A percentile compares a stretch with the other conserved stretches of the same genome.
Evolutionary conservation across 2,329 filamentous ascomycete species (phyloP).

Genomic region (Ophiognomonia clavigignenti-juglandacearum): DNA sequence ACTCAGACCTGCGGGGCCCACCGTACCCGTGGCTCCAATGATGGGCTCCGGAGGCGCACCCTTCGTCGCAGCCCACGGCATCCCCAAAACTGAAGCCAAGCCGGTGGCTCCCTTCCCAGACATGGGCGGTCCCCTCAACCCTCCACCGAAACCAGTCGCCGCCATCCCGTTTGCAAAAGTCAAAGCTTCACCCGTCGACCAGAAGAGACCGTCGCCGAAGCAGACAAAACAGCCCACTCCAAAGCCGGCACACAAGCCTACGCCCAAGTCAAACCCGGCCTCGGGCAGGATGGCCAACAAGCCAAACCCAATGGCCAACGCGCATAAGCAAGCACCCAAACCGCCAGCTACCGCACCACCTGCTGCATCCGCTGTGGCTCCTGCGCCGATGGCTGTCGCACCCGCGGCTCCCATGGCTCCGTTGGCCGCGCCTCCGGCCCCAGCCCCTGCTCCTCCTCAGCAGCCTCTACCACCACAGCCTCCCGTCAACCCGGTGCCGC

Average conservation of each 20-base stretch:
- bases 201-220: slow-evolving; percentile 12
- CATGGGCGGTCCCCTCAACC: slow-evolving; percentile 9
- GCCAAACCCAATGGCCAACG: slow-evolving; percentile 13
- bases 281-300: slow-evolving; percentile 11
- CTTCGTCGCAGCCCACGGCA: slow-evolving; percentile 9
- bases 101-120: slow-evolving; percentile 16
- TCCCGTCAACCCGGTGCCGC: not conserved
- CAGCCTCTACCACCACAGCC: slow-evolving; percentile 1
- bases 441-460: not conserved
- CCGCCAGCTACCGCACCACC: slow-evolving; percentile 6
- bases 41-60: slow-evolving; percentile 11
- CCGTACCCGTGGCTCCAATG: slow-evolving; percentile 13
- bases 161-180: slow-evolving; percentile 7
- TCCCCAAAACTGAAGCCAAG: slow-evolving; percentile 8
- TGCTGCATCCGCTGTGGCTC: not conserved
- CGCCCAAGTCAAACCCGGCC: slow-evolving; percentile 9
- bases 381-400: not conserved
- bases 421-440: not conserved
- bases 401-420: slow-evolving; percentile 5
- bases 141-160: not conserved
- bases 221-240: slow-evolving; percentile 2
- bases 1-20: slow-evolving; percentile 6
- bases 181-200: slow-evolving; percentile 7
- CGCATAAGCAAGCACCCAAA: slow-evolving; percentile 9
- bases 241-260: slow-evolving; percentile 6